Evolutionary conservation across 2,329 filamentous ascomycete species (phyloP), one percentile per base, ranked within the genome.

Genomic region (Fusarium sp.): DNA sequence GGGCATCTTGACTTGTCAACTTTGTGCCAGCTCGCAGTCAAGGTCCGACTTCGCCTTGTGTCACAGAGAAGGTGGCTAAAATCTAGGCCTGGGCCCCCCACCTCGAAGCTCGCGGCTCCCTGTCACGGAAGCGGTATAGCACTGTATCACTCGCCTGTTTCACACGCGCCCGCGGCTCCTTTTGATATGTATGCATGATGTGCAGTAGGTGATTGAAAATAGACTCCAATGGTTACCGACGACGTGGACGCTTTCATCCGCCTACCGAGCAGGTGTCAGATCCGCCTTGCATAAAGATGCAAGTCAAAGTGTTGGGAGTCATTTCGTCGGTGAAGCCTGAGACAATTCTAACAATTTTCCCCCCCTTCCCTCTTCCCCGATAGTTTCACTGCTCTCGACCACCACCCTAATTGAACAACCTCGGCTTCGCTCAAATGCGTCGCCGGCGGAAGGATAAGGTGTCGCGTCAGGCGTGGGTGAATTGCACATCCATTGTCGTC

Each of bases 151-250:
- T 71, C 71, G 68, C 55, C 70, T 68, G 59, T 59, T 60, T 73
- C 44, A 70, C 66, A 68, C 65, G 67, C 75, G 65, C 67, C 38
- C 75, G 74, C 68, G 65, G 67, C 67, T 72, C 67, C 56, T 61
- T 72, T 62, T 66, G 48, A 70, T 70, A 72, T 77, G 76, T 78
- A 78, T 75, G 76, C 76, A 78, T 78, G 76, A 77, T 77, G 74
- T 78, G 76, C 76, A 78, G 76, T 72, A 70, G 70, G 68, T 57
- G 65, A 65, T 75, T 73, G 65, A 74, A 64, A 74, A 70, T 75
- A 74, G 68, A 59, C 66, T 76, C 66, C 55, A 64, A 71, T 68
- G 66, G 68, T 66, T 77, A 75, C 75, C 75, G 75, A 78, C 75
- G 73, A 78, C 75, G 71, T 78, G 76, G 75, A 73, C 74, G 55